Percentiles rank a stretch among this genome's conserved stretches.
phyloP scores from a whole-genome alignment of 2,329 filamentous ascomycete species.

The Phoma herbarum region DNA sequence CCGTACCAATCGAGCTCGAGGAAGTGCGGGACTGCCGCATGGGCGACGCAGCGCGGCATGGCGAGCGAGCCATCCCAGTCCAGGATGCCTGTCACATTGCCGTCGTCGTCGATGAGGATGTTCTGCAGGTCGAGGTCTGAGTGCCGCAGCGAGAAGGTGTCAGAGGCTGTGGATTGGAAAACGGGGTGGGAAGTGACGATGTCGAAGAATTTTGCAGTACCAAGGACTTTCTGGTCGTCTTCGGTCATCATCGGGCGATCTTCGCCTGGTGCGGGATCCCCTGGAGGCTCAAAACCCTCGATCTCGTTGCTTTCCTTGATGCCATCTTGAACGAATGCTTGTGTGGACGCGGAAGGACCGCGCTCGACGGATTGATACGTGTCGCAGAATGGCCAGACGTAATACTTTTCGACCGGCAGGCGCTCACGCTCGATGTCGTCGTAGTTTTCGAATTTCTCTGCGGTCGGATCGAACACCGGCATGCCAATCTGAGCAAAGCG shows the following conservation, averaged over 20 bases:
- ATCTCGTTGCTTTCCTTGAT: background rate
- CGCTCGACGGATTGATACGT: background rate
- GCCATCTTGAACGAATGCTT: background rate
- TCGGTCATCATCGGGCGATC: background rate
- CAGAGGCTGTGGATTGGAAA: conserved; percentile 7
- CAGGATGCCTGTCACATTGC: conserved; percentile 32
- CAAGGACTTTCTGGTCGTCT: background rate
- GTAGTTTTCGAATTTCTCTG: background rate
- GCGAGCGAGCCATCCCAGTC: conserved; percentile 25
- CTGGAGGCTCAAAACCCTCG: background rate
- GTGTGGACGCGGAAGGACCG: conserved; percentile 1
- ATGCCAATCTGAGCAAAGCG: conserved; percentile 27
- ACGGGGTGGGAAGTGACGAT: conserved; percentile 11
- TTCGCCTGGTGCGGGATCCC: background rate
- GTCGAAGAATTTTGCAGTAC: conserved; percentile 1
- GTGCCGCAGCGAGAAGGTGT: conserved; percentile 32
- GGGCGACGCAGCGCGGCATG: conserved; percentile 24
- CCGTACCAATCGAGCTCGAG: conserved; percentile 18
- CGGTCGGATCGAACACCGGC: conserved; percentile 2
- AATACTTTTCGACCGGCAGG: conserved; percentile 1
- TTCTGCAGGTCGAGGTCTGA: conserved; percentile 37
- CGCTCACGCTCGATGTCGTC: conserved; percentile 1
- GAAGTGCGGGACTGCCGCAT: conserved; percentile 20
- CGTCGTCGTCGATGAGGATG: conserved; percentile 27
- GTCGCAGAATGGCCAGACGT: conserved; percentile 11